Evolutionary conservation across 805 yeast species (phyloP).

Genomic region (Myxozyma mucilagina): DNA sequence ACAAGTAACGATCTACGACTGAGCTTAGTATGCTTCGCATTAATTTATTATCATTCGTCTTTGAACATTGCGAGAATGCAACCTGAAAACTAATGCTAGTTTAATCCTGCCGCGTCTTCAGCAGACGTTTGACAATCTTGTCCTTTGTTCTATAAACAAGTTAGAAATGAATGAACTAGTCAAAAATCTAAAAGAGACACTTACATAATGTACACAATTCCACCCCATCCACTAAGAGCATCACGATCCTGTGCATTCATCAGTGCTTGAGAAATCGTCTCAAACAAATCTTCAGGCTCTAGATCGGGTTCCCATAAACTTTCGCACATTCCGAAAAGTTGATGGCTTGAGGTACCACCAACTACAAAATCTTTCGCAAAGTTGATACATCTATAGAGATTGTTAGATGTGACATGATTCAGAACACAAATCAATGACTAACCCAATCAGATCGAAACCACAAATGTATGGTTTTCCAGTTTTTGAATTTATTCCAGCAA

Average conservation of each 20-base stretch:
- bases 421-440: neutral
- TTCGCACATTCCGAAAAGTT: conserved; percentile 98
- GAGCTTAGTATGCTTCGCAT: no score
- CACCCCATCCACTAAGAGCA: conserved; percentile 98
- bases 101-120: conserved; percentile 94
- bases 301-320: conserved; percentile 89
- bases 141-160: conserved; percentile 62
- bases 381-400: conserved; percentile 63
- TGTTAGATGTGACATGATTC: neutral
- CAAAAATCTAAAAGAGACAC: neutral
- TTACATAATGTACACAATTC: conserved; percentile 77
- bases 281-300: conserved; percentile 93
- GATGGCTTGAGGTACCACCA: conserved; percentile 95
- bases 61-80: neutral
- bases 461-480: conserved; percentile 86
- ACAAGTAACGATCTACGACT: no score
- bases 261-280: conserved; percentile 90
- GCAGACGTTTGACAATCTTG: conserved; percentile 79
- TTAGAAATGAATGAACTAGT: neutral
- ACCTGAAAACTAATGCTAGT: neutral
- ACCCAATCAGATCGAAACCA: conserved; percentile 92
- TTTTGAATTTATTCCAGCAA: conserved; percentile 88
- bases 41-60: no score
- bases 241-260: conserved; percentile 96
- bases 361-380: conserved; percentile 93